Evolutionary conservation across 78 protist species (phyloP), one percentile per base, ranked within the genome.

Genomic region (Cavenderia fasciculata): DNA sequence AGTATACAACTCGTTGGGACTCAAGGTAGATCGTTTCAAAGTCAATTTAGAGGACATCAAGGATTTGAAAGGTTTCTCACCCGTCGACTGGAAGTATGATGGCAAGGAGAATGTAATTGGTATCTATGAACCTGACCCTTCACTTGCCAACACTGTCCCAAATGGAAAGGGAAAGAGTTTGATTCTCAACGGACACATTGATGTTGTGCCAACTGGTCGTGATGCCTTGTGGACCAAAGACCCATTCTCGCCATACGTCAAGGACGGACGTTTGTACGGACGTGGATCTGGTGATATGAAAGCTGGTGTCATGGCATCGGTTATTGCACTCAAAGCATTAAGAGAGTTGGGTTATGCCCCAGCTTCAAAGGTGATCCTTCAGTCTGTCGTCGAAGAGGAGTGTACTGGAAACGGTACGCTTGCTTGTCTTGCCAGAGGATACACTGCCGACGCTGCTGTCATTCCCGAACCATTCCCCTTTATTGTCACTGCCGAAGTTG

Each of bases 271-370:
- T 40, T 33, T 79, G 11, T 79, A 79, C 40, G 89, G 89, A 29
- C 54, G 89, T 51, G 89, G 89, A 14, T 34, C 56, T 52, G 89
- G 89, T 52, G 89, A 79, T 66, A 79, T 79, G 89, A 79, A 79
- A 34, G 89, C 89, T 4, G 89, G 89, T 40, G 25, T 79, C 5
- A 43, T 79, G 59, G 63, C 89, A 12, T 79, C 68, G 16, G 72
- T 79, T 23, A 79, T 79, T 47, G 89, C 89, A 18, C 40, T 23
- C 29, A 79, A 66, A 56, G 89, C 89, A 43, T 29, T 79, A 7
- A 51, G 33, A 27, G 89, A 79, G 11, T 40, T 79, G 0, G 89
- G 89, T 21, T 79, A 68, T 40, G 65, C 59, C n/a, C 89, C 89
- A 51, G 75, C 89, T 1, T 27, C 78, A 0, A 79, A 79, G 23